A percentile compares a stretch with the other conserved stretches of the same genome.
Evolutionary conservation across 192 early-diverging fungal species (phyloP).

Genomic region (Gigaspora rosea): DNA sequence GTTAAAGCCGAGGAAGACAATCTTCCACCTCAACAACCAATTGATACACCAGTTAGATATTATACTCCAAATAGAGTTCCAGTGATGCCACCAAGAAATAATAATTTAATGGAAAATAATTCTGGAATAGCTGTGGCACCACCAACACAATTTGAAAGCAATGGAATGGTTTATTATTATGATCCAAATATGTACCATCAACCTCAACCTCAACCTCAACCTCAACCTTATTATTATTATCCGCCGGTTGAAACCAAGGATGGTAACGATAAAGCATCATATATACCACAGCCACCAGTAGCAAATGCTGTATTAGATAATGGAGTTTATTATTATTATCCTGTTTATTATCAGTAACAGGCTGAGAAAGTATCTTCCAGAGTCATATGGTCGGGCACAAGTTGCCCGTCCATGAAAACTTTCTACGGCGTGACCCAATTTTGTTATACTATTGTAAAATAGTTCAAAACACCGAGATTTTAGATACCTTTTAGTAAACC

Average conservation of each 20-base stretch:
- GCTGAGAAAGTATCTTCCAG: neutral
- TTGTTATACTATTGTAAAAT: too few species aligned
- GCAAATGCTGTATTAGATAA: neutral
- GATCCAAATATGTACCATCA: conserved; percentile 24
- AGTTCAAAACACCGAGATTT: too few species aligned
- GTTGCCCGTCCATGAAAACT: neutral
- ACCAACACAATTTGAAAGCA: neutral
- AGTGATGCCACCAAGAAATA: neutral
- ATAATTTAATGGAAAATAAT: conserved; percentile 9
- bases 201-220: too few species aligned
- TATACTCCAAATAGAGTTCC: neutral
- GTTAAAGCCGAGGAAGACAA: neutral
- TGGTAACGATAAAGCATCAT: conserved; percentile 6
- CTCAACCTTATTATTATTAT: conserved; percentile 11
- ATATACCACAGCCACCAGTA: neutral
- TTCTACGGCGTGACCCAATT: neutral
- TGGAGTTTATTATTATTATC: conserved; percentile 12
- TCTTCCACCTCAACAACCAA: neutral
- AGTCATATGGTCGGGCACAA: neutral
- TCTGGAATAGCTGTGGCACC: neutral
- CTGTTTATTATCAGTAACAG: neutral
- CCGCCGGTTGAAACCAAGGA: neutral
- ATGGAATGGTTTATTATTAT: conserved; percentile 31
- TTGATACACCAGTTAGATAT: conserved; percentile 3
- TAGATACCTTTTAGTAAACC: too few species aligned